Evolutionary conservation across 2,329 filamentous ascomycete species (phyloP).

Genomic region (Teratosphaeria viscida): DNA sequence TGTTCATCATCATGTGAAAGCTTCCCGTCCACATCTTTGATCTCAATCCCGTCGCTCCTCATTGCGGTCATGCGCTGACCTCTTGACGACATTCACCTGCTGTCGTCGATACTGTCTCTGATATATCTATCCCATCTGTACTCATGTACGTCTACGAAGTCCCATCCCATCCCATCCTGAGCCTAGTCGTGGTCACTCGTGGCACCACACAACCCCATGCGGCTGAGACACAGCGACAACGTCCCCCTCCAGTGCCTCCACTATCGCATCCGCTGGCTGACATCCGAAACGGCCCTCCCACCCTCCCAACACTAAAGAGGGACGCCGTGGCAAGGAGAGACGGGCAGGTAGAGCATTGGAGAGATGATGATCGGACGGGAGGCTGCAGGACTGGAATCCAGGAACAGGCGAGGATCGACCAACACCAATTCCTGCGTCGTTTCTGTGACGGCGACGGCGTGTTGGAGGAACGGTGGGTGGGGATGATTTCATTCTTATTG

Average conservation of each 20-base stretch:
- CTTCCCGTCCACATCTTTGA: no score
- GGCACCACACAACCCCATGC: not conserved
- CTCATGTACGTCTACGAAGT: no score
- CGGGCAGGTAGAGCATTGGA: not conserved
- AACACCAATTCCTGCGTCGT: not conserved
- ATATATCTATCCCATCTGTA: not conserved
- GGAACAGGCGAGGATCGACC: not conserved
- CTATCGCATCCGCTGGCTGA: not conserved
- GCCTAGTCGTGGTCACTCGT: not conserved
- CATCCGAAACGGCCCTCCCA: not conserved
- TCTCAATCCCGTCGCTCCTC: no score
- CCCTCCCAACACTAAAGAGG: not conserved
- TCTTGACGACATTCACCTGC: no score
- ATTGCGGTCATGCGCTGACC: no score
- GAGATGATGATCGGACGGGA: not conserved
- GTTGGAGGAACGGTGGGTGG: not conserved
- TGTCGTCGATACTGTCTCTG: no score
- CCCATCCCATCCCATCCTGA: not conserved
- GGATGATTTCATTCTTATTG: not conserved
- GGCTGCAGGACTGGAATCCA: not conserved
- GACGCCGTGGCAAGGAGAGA: not conserved
- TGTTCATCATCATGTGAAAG: no score
- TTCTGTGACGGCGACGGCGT: not conserved
- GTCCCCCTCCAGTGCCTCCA: not conserved
- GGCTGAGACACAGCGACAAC: not conserved